These are phyloP conservation scores for Vaccinium darrowii DNA, from an alignment of 148 eudicot species.

Conservation along the genomic window DNA sequence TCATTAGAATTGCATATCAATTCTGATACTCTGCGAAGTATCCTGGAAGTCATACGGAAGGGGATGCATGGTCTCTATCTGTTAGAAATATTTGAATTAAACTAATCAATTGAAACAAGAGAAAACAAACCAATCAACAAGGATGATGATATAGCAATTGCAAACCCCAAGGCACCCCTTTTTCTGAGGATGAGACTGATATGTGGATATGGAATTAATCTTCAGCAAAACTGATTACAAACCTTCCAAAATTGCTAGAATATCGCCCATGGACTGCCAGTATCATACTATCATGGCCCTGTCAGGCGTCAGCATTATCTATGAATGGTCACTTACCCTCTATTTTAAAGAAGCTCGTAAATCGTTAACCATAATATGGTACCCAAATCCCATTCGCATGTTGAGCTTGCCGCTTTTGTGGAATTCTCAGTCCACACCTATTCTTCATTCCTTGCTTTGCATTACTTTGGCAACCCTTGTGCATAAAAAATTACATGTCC, in stretches of 20 bases:
- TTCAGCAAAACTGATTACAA: background rate
- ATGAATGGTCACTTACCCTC: background rate
- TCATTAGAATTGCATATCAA: background rate
- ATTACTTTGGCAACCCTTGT: background rate
- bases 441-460: background rate
- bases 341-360: background rate
- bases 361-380: background rate
- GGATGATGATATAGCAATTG: background rate
- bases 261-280: background rate
- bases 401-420: background rate
- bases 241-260: slow-evolving; percentile 4
- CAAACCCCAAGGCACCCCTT: background rate
- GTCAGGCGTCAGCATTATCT: background rate
- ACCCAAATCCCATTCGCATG: background rate
- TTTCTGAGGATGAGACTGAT: background rate
- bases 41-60: background rate
- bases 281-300: background rate
- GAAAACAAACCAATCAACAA: background rate
- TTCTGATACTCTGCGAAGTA: background rate
- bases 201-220: background rate
- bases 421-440: background rate
- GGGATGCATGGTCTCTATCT: background rate
- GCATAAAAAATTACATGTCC: background rate
- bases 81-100: background rate
- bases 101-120: background rate